Evolutionary conservation across 2,329 filamentous ascomycete species (phyloP).

Genomic region (Akanthomyces uredinophilus): DNA sequence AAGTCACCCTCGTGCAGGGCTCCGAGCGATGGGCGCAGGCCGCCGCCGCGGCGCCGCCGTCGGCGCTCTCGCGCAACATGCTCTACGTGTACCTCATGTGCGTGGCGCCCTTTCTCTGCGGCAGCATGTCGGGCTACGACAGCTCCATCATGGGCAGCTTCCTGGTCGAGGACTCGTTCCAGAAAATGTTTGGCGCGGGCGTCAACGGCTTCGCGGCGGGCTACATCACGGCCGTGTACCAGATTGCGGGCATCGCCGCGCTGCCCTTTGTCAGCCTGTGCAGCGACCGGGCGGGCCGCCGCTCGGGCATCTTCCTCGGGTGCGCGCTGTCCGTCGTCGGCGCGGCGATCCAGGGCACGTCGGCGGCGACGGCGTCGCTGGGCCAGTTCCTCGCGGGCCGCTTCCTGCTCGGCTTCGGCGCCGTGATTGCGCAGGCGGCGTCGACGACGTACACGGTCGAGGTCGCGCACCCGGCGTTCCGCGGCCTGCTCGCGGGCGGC

Average conservation of each 20-base stretch:
- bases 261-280: conserved; percentile 39
- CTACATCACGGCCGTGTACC: conserved; percentile 45
- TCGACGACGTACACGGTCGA: conserved; percentile 44
- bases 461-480: conserved; percentile 41
- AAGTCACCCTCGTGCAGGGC: conserved; percentile 4
- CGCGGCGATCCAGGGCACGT: neutral
- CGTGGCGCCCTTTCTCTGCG: conserved; percentile 16
- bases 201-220: conserved; percentile 46
- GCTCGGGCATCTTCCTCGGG: conserved; percentile 40
- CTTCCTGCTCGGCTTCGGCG: conserved; percentile 49
- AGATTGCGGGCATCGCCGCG: conserved; percentile 40
- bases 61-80: neutral
- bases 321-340: conserved; percentile 22
- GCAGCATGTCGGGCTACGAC: conserved; percentile 30
- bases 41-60: neutral
- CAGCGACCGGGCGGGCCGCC: conserved; percentile 39
- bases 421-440: conserved; percentile 40
- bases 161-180: conserved; percentile 47
- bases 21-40: conserved; percentile 7
- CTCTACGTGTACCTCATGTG: conserved; percentile 14
- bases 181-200: conserved; percentile 36
- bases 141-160: conserved; percentile 47
- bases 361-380: neutral
- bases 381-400: conserved; percentile 30
- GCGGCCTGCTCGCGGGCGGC: conserved; percentile 27